A percentile compares a stretch with the other conserved stretches of the same genome.
Evolutionary conservation across 2,329 filamentous ascomycete species (phyloP).

Genomic region (Didymosphaeria variabile): DNA sequence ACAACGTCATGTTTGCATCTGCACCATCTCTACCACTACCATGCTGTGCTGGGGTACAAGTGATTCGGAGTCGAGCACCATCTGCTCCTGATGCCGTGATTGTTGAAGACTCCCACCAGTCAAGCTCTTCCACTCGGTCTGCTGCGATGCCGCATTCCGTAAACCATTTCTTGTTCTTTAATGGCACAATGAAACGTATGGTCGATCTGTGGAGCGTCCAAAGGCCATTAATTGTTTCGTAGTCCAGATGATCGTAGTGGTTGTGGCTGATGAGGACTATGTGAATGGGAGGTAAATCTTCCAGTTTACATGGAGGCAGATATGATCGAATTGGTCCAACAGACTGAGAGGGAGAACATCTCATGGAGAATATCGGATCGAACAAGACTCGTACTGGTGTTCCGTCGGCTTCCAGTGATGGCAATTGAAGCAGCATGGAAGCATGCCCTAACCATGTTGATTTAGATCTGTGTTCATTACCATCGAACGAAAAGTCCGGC

Average conservation of each 20-base stretch:
- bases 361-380: background rate
- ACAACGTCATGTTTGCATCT: background rate
- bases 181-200: background rate
- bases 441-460: background rate
- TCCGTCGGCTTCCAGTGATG: background rate
- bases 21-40: background rate
- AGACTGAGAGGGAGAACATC: background rate
- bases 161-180: background rate
- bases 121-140: background rate
- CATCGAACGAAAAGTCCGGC: background rate
- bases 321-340: background rate
- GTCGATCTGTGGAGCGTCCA: background rate
- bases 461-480: background rate
- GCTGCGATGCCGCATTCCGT: background rate
- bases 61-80: background rate
- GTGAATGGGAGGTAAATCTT: background rate
- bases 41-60: background rate
- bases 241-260: background rate
- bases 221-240: background rate
- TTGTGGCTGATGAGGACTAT: background rate
- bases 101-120: background rate
- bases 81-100: background rate
- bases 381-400: background rate
- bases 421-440: background rate
- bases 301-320: background rate